Evolutionary conservation across 331 rosid species (phyloP).

Genomic region (Acacia pycnantha): DNA sequence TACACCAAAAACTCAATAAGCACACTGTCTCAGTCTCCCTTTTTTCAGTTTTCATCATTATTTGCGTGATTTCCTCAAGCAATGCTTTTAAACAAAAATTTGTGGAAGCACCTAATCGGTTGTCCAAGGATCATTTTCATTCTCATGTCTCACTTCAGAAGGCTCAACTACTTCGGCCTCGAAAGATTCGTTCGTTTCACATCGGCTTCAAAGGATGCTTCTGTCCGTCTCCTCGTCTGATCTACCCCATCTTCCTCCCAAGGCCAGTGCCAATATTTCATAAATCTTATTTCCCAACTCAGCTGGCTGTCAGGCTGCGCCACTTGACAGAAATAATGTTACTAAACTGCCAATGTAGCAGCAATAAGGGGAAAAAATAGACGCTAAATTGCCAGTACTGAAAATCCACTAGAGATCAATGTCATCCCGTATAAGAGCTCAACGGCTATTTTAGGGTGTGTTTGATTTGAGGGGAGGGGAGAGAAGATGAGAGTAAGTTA

Average conservation of each 20-base stretch:
- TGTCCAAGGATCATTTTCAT: conserved; percentile 88
- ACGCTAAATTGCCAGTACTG: conserved; percentile 43
- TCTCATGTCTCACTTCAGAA: conserved; percentile 82
- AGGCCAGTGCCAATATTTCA: conserved; percentile 95
- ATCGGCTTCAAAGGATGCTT: conserved; percentile 39
- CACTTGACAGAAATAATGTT: not conserved
- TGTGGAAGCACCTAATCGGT: conserved; percentile 35
- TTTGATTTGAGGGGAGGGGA: too few relatives aligned
- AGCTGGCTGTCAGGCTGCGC: conserved; percentile 95
- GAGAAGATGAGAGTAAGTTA: too few relatives aligned
- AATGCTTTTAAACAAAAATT: conserved; percentile 25
- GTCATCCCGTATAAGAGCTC: conserved; percentile 89
- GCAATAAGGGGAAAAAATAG: not conserved
- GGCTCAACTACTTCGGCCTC: conserved; percentile 77
- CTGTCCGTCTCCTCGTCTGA: conserved; percentile 48
- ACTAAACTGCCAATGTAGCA: conserved; percentile 11
- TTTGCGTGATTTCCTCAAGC: conserved; percentile 7
- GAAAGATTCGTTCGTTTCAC: conserved; percentile 28
- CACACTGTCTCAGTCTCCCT: not conserved
- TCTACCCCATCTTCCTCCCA: conserved; percentile 99
- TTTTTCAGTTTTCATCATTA: not conserved
- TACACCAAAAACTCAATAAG: not conserved
- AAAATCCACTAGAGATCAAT: conserved; percentile 92
- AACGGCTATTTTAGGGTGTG: conserved; percentile 87
- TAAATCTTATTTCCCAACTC: conserved; percentile 91